Evolutionary conservation across 148 eudicot genomes (phyloP), one percentile per base, ranked within the genome.

Genomic region (Chenopodium suecicum): DNA sequence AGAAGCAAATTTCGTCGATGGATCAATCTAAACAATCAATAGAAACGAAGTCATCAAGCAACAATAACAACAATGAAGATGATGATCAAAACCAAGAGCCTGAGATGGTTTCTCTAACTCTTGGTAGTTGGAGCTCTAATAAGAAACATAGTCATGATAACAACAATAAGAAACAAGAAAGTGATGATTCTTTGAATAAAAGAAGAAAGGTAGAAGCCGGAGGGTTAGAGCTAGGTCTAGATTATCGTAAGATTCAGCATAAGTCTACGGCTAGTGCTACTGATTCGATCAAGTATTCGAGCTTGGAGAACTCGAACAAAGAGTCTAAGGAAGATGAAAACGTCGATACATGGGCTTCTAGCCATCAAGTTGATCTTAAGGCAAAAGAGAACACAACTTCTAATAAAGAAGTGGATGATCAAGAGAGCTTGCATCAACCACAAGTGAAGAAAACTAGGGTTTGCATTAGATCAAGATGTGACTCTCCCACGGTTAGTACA

Each of bases 361-460:
- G 66, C 81, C 47, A 70, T 83, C 47, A 70, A 66, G 32, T 31
- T 1, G 79, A 82, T 66, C 23, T 78, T 48, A 84, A 80, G 29
- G 50, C 71, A 6, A 80, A 80, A 37, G 83, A 84, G 70, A 81
- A 58, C 20, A 62, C 41, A 8, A 73, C 48, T 44, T 31, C 72
- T 58, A 82, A 50, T 58, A 82, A 50, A 73, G 87, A 84, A 37
- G 85, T 32, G 34, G 87, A 85, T 50, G 77, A 74, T 58, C 81
- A 87, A 46, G 91, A 80, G 31, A 73, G 54, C 70, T 75, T 86
- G 74, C 86, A 81, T 64, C 83, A 82, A 78, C 86, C 83, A 19
- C 87, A 82, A 77, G 66, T 88, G 56, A 90, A 90, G 89, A 90
- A 90, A 79, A 86, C 90, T 84, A 90, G 92, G 85, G 90, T 90